Conservation (phyloP, 176 grass and related monocot species). For the Phragmites australis region DNA sequence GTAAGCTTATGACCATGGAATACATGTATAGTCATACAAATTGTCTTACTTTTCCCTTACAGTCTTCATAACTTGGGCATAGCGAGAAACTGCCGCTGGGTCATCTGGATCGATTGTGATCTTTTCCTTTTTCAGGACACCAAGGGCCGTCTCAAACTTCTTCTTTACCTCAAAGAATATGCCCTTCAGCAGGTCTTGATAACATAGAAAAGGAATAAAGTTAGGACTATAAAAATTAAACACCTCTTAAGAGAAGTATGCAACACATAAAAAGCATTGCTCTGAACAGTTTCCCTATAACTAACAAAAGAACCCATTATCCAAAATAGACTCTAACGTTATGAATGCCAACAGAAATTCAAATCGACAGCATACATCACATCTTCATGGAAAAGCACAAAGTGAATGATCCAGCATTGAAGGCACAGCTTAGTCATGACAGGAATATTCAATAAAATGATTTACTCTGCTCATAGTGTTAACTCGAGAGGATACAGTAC, state of each 20-base stretch:
- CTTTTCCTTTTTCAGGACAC: slow-evolving; percentile 92
- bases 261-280: background rate
- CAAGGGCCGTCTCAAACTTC: slow-evolving; percentile 75
- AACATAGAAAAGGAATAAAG: slow-evolving; percentile 15
- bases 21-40: background rate
- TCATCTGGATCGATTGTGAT: slow-evolving; percentile 96
- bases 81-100: slow-evolving; percentile 61
- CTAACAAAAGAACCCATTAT: background rate
- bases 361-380: background rate
- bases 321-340: background rate
- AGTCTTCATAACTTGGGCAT: slow-evolving; percentile 81
- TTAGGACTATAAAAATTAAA: slow-evolving; percentile 20
- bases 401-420: background rate
- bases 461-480: background rate
- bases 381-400: background rate
- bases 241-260: background rate
- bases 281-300: background rate
- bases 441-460: background rate
- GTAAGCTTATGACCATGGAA: slow-evolving; percentile 1
- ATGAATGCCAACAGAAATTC: background rate
- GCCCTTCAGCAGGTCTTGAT: slow-evolving; percentile 77
- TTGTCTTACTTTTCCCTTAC: slow-evolving; percentile 84
- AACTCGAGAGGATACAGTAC: background rate
- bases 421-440: background rate
- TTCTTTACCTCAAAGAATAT: slow-evolving; percentile 97